Percentiles rank a stretch among this genome's conserved stretches.
Evolutionary conservation across 2,329 filamentous ascomycete species (phyloP).

Genomic region (Phialocephala subalpina): DNA sequence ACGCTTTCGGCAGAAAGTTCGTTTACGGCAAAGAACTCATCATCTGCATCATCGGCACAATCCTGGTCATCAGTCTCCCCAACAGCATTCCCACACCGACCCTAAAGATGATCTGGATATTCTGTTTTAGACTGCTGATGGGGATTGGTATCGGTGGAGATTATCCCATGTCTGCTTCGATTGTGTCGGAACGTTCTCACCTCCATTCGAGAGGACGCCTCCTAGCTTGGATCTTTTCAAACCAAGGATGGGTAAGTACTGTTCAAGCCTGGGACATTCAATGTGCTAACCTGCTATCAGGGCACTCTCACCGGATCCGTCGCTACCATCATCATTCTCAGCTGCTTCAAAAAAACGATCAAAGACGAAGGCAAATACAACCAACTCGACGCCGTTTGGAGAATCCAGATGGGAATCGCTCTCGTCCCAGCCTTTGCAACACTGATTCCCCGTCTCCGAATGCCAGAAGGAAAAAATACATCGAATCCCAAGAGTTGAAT

Average conservation of each 20-base stretch:
- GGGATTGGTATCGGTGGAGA: background rate
- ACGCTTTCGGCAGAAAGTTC: slow-evolving; percentile 76
- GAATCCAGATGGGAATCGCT: slow-evolving; percentile 73
- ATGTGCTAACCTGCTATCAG: background rate
- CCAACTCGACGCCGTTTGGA: slow-evolving; percentile 78
- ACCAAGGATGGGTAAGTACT: background rate
- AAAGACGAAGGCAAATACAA: slow-evolving; percentile 31
- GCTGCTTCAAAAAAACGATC: background rate
- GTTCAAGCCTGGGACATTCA: too few species aligned
- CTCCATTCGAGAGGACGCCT: background rate
- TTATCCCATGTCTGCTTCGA: background rate
- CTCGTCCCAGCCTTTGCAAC: slow-evolving; percentile 80
- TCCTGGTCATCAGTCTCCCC: slow-evolving; percentile 20
- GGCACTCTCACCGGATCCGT: background rate
- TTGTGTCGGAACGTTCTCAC: background rate
- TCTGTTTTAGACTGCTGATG: background rate
- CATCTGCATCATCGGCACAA: slow-evolving; percentile 74
- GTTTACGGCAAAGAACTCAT: slow-evolving; percentile 81
- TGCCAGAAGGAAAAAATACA: slow-evolving; percentile 67
- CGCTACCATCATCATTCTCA: background rate
- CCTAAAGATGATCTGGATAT: slow-evolving; percentile 3
- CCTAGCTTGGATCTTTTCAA: background rate
- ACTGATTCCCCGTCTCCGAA: slow-evolving; percentile 81
- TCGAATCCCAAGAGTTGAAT: background rate
- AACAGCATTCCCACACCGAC: slow-evolving; percentile 5